Base-by-base conservation (phyloP, 1,284 basidiomycete species). In the Xerocomus amazonicus region DNA sequence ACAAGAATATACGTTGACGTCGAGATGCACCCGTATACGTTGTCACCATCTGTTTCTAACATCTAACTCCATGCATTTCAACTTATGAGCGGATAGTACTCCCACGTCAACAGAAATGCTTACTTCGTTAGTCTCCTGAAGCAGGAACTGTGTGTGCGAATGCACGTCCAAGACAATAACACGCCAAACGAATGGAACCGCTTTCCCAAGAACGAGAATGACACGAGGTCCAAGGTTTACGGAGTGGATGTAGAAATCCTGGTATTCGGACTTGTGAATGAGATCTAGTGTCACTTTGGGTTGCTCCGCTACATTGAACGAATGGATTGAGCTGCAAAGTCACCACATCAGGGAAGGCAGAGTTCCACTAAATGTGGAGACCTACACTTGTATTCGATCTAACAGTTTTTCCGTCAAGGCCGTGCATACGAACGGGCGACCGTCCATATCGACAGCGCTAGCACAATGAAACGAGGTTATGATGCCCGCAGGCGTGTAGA, bases 1-100 rank as follows among this genome's bases (percentile, higher is more conserved):
- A 60, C 19, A 4, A 62, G 6, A 6, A 62, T 19, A 36, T 59
- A 60, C 1, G 58, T 59, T 16, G 59, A 61, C 8, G 59, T 59
- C 10, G 59, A 61, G 36, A 59, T 35, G n/a, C 39, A 42, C 23
- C 5, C 3, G 10, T 23, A 23, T 23, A 23, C 19, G 19, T 4
- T 23, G 23, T 6, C 19, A 17, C 6, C 8, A 12, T 31, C 9
- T 23, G 36, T 9, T 6, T 12, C 13, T 2, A 10, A 8, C 5
- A 38, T 38, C 36, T 17, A 9, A 6, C 19, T 1, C 36, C 10
- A 10, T 14, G 36, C 12, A 16, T 38, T 12, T 38, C 19, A 23
- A 23, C 10, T 23, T 1, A 13, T 8, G 29, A 31, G 29, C 2
- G 17, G 4, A 38, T 6, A 26, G 8, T 4, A 38, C 19, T 23